These are phyloP conservation scores for Lolium perenne DNA, from an alignment of 176 grass and related monocot species.

Conservation along the genomic window DNA sequence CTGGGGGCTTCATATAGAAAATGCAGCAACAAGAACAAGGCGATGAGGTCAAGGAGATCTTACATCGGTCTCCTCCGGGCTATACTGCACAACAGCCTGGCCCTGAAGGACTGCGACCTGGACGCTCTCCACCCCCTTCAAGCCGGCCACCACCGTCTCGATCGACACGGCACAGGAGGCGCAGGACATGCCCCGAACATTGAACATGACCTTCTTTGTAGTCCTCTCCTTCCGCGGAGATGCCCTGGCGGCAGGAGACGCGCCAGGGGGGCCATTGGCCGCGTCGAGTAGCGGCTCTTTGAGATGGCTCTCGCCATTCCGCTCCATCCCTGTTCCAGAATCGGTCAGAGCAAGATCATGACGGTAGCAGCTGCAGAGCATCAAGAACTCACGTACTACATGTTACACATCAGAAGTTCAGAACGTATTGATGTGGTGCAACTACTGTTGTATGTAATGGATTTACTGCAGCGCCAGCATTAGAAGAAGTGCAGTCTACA, in stretches of 20 bases:
- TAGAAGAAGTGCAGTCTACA: neutral
- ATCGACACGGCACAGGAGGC: conserved; percentile 78
- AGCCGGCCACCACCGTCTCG: conserved; percentile 67
- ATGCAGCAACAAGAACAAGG: neutral
- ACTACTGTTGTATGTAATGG: neutral
- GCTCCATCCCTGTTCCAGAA: conserved; percentile 48
- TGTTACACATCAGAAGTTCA: neutral
- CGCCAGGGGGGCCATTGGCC: neutral
- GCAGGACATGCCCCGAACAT: conserved; percentile 73
- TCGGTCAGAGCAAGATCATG: neutral
- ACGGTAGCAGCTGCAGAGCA: neutral
- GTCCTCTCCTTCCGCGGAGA: conserved; percentile 55
- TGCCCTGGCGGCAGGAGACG: conserved; percentile 20
- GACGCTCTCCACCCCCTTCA: conserved; percentile 86
- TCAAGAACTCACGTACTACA: neutral
- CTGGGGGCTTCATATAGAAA: neutral
- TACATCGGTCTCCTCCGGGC: conserved; percentile 72
- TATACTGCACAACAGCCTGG: conserved; percentile 68
- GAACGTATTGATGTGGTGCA: neutral
- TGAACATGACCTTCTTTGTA: conserved; percentile 64
- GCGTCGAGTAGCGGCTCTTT: conserved; percentile 63
- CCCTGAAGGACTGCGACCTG: conserved; percentile 78
- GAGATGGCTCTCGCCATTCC: conserved; percentile 53
- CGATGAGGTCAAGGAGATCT: conserved; percentile 32
- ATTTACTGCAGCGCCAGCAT: neutral